phyloP scores from a whole-genome alignment of 495 filamentous ascomycete species.

The Aspergillus avenaceus region DNA sequence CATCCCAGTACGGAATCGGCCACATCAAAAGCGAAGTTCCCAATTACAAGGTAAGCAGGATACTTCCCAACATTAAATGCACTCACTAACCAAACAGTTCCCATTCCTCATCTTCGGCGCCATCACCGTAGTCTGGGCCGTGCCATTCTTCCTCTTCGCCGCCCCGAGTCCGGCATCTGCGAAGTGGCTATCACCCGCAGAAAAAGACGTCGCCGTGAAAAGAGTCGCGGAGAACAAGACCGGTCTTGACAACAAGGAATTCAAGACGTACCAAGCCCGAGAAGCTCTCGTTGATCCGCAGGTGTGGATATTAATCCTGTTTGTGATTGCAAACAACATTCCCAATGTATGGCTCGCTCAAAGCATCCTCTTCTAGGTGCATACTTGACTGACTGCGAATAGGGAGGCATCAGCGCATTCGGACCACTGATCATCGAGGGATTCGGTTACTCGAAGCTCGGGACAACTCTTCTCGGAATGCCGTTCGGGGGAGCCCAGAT shows the following conservation, averaged over 20 bases:
- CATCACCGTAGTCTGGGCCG: slow-evolving; percentile 9
- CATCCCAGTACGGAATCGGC: slow-evolving; percentile 20
- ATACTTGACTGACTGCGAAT: too few relatives aligned
- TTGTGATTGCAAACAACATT: slow-evolving; percentile 9
- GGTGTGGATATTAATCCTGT: slow-evolving; percentile 20
- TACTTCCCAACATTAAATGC: neutral
- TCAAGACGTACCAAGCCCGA: slow-evolving; percentile 43
- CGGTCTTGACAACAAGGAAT: slow-evolving; percentile 44
- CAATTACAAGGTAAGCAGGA: neutral
- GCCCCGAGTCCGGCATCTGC: slow-evolving; percentile 13
- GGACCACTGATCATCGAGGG: neutral
- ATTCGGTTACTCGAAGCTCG: neutral
- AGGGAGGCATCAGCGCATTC: neutral
- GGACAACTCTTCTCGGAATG: neutral
- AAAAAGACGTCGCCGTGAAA: slow-evolving; percentile 22
- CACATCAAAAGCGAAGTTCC: neutral
- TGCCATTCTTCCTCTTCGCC: slow-evolving; percentile 3
- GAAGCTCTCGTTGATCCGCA: slow-evolving; percentile 42
- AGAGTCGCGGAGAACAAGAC: slow-evolving; percentile 24
- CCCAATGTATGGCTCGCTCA: slow-evolving; percentile 19
- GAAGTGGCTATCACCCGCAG: slow-evolving; percentile 22
- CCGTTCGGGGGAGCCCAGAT: too few relatives aligned
- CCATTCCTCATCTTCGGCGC: slow-evolving; percentile 11
- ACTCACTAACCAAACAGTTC: neutral
- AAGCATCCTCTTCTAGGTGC: too few relatives aligned